Percentiles rank a stretch among this genome's conserved stretches.
phyloP scores from a whole-genome alignment of 2,329 filamentous ascomycete species.

The Blastomyces percursus region DNA sequence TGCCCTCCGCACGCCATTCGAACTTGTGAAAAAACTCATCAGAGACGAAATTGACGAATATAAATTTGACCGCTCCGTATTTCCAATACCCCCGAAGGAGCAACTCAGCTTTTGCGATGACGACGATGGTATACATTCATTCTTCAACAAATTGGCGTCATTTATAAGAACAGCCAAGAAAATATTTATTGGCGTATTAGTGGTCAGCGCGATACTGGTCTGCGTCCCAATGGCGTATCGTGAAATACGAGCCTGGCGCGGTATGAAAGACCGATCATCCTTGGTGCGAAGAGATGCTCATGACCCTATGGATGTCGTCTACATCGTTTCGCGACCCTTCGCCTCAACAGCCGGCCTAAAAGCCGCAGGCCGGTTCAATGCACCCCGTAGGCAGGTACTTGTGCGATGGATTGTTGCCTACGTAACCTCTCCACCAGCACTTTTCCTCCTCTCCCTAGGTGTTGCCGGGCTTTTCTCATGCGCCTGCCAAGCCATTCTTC shows the following conservation, averaged over 20 bases:
- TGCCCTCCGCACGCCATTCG: constrained; percentile 68
- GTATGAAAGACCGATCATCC: constrained; percentile 57
- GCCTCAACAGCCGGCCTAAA: constrained; percentile 63
- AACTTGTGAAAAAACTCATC: constrained; percentile 63
- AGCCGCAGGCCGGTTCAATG: constrained; percentile 53
- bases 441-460: constrained; percentile 78
- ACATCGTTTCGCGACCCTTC: constrained; percentile 72
- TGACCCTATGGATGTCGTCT: constrained; percentile 79
- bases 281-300: constrained; percentile 55
- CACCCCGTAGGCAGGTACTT: constrained; percentile 55
- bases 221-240: constrained; percentile 70
- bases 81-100: constrained; percentile 76
- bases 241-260: constrained; percentile 67
- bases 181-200: constrained; percentile 64
- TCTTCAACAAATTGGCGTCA: constrained; percentile 63
- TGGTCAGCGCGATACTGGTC: constrained; percentile 58
- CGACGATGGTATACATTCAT: constrained; percentile 68
- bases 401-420: constrained; percentile 78
- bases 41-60: constrained; percentile 61
- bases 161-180: constrained; percentile 59
- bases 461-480: constrained; percentile 73
- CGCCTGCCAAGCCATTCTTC: constrained; percentile 69
- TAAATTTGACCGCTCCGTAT: constrained; percentile 63
- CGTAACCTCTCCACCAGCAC: constrained; percentile 67
- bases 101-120: constrained; percentile 78